Evolutionary conservation across 2,329 filamentous ascomycete species (phyloP).

Genomic region (Scedosporium aurantiacum): DNA sequence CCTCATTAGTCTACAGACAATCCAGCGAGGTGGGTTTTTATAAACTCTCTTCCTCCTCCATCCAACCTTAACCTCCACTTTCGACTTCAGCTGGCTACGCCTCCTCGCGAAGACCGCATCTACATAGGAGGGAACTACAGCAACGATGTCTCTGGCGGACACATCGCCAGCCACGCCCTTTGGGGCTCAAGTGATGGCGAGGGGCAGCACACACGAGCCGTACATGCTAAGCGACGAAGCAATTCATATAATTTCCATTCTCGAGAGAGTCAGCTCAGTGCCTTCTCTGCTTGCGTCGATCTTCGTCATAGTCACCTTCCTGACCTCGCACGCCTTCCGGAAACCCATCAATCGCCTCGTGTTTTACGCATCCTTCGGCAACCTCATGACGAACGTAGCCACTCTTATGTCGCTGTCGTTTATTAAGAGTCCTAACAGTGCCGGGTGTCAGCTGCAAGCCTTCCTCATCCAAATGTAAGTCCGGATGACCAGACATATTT

Average conservation of each 20-base stretch:
- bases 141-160: not conserved
- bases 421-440: conserved; percentile 33
- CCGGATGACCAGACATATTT: not conserved
- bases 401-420: conserved; percentile 61
- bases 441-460: conserved; percentile 60
- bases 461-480: conserved; percentile 74
- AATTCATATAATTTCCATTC: conserved; percentile 43
- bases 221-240: not conserved
- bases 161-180: not conserved
- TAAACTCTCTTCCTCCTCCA: not conserved
- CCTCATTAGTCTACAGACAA: not conserved
- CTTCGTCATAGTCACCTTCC: conserved; percentile 63
- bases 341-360: conserved; percentile 81
- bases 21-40: not conserved
- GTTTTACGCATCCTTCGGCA: conserved; percentile 75
- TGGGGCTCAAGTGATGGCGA: not conserved
- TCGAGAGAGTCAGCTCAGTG: conserved; percentile 59
- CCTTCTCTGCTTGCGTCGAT: conserved; percentile 60
- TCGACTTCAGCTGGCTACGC: not conserved
- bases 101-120: not conserved
- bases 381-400: conserved; percentile 65
- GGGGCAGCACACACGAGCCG: not conserved
- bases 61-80: not conserved
- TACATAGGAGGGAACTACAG: not conserved
- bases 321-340: conserved; percentile 57